Percentiles rank a stretch among this genome's conserved stretches.
Conservation (phyloP, 140 eudicot species). For the Anethum foeniculum region DNA sequence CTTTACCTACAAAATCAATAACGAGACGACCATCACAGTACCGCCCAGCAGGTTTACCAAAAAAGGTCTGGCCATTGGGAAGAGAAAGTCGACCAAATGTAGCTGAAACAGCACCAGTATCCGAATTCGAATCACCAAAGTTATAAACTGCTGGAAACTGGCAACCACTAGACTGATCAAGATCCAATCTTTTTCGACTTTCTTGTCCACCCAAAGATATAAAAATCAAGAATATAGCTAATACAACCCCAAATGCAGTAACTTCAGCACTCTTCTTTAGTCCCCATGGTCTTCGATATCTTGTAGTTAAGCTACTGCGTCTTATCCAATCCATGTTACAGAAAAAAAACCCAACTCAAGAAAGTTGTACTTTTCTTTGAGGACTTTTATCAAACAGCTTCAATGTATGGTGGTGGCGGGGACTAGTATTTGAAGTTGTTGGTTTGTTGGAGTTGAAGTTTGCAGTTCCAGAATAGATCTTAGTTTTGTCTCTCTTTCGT, state of each 20-base stretch:
- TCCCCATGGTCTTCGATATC: conserved; percentile 9
- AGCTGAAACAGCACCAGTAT: conserved; percentile 46
- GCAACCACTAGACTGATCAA: conserved; percentile 24
- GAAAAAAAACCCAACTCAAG: neutral
- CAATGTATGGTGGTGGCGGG: neutral
- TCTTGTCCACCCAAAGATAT: conserved; percentile 10
- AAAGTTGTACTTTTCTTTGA: neutral
- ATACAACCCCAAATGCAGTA: conserved; percentile 18
- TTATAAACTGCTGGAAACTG: conserved; percentile 42
- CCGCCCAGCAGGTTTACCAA: conserved; percentile 48
- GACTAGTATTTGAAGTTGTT: neutral
- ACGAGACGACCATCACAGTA: conserved; percentile 46
- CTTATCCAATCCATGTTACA: conserved; percentile 10
- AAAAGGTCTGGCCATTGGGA: conserved; percentile 44
- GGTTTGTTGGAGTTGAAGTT: neutral
- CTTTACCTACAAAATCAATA: conserved; percentile 47
- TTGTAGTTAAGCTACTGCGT: neutral
- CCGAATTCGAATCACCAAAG: conserved; percentile 60
- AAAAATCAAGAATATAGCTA: conserved; percentile 23
- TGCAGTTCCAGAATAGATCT: too few species aligned
- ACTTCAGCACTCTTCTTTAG: conserved; percentile 7
- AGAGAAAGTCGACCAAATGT: conserved; percentile 20
- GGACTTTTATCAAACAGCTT: neutral
- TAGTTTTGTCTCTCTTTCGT: too few species aligned
- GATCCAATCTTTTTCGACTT: neutral